phyloP scores from a whole-genome alignment of 371 early-diverging fungal genomes.

The Apophysomyces elegans region DNA sequence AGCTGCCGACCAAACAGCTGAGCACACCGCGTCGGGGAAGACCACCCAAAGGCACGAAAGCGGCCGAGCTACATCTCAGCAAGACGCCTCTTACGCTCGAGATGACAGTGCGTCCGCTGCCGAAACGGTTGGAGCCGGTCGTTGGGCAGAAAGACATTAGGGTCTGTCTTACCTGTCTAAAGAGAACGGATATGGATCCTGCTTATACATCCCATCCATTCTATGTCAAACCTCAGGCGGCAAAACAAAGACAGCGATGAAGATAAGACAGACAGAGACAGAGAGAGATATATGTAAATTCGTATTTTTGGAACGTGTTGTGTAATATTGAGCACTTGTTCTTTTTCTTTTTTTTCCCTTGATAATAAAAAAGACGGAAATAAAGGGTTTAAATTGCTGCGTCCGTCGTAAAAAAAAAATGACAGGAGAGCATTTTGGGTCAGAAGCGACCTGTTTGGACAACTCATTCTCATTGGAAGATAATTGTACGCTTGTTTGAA shows the following conservation, averaged over 20 bases:
- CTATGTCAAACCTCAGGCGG: conserved; percentile 38
- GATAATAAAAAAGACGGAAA: too few species aligned
- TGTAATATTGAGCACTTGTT: too few species aligned
- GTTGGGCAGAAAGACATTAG: conserved; percentile 39
- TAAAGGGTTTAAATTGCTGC: too few species aligned
- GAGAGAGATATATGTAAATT: too few species aligned
- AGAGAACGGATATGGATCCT: conserved; percentile 42
- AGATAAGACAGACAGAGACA: neutral
- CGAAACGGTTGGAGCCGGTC: conserved; percentile 42
- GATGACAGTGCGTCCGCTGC: conserved; percentile 44
- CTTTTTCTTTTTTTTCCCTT: too few species aligned
- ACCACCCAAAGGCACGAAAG: conserved; percentile 48
- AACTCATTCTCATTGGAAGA: too few species aligned
- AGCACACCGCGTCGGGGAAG: conserved; percentile 41
- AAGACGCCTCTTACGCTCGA: neutral
- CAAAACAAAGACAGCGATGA: conserved; percentile 8
- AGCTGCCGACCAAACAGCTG: conserved; percentile 1
- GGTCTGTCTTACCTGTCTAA: conserved; percentile 49
- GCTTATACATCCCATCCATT: conserved; percentile 29
- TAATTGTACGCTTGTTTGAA: too few species aligned
- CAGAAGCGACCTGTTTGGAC: too few species aligned
- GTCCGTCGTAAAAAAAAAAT: too few species aligned
- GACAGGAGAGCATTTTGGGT: too few species aligned
- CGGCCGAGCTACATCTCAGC: conserved; percentile 11
- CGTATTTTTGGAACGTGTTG: too few species aligned